Percentiles rank a stretch among this genome's conserved stretches.
These are phyloP conservation scores for Lagenaria siceraria DNA, from an alignment of 306 rosid genomes.

Conservation along the genomic window DNA sequence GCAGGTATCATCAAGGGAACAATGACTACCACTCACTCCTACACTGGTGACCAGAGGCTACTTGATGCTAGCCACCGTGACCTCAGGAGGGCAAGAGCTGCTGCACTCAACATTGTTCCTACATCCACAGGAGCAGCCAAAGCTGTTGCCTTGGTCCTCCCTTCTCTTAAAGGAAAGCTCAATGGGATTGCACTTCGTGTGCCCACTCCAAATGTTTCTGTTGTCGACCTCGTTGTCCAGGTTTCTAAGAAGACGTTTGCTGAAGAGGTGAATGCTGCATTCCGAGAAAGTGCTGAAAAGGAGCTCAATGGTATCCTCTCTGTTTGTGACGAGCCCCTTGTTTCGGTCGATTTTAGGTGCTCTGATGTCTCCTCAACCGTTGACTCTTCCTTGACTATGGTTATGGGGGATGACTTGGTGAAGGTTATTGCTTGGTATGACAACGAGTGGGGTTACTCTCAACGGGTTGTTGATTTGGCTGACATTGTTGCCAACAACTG, in stretches of 20 bases:
- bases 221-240: constrained; percentile 90
- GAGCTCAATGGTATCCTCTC: constrained; percentile 70
- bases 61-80: constrained; percentile 99
- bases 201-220: constrained; percentile 94
- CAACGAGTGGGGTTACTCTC: constrained; percentile 98
- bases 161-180: constrained; percentile 81
- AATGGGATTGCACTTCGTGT: constrained; percentile 93
- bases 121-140: constrained; percentile 99
- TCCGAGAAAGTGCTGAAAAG: constrained; percentile 73
- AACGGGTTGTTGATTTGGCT: constrained; percentile 96
- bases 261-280: constrained; percentile 87
- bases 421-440: constrained; percentile 99
- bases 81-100: constrained; percentile 87
- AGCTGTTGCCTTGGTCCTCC: constrained; percentile 93
- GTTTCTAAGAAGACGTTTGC: constrained; percentile 91
- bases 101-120: constrained; percentile 92
- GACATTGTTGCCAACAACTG: constrained; percentile 88
- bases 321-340: constrained; percentile 94
- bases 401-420: constrained; percentile 96
- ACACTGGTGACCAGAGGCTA: constrained; percentile 98
- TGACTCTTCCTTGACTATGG: constrained; percentile 93
- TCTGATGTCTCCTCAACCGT: constrained; percentile 88
- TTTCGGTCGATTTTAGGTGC: constrained; percentile 90
- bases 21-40: constrained; percentile 96
- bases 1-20: constrained; percentile 91